Evolutionary conservation across 176 grass and related monocot species (phyloP), one percentile per base, ranked within the genome.

Genomic region (Triticum urartu): DNA sequence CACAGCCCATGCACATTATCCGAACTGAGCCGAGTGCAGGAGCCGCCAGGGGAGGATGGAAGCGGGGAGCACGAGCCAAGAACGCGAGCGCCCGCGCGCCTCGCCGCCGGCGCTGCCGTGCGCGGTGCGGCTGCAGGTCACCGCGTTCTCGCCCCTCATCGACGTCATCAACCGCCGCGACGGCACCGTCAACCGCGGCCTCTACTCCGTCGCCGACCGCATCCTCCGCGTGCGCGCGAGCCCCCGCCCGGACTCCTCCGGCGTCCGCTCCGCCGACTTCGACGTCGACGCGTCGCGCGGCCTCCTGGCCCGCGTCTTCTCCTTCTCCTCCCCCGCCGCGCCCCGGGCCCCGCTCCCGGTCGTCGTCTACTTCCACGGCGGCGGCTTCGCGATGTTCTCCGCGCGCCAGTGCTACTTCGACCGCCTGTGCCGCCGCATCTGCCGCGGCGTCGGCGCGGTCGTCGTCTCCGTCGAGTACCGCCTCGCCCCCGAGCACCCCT

Each of bases 281-380:
- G 73, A 79, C 56, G 72, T 97, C 66, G 90, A 97, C 79, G 39
- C 89, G 10, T 65, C 90, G 59, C 84, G 87, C 3, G 64, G 77
- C 25, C 80, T 93, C 78, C 88, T 83, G 71, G 89, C 85, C 67
- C 92, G 92, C 54, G 79, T 93, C 56, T 97, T 94, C 78, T 42
- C 54, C 54, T 3, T 58, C 17, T 58, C 85, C 0, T 3, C 87
- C 0, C 90, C 92, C 0, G n/a, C 17, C 3, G 11, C 38, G 11
- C 32, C 20, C 0, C 9, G 21, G 8, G 42, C 25, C 25, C 5
- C 45, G 72, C 67, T 89, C 3, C 95, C 91, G 2, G 30, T 93
- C 32, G 32, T 97, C 67, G 89, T 94, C 18, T 95, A 87, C 87
- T 97, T 87, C 90, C 95, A 97, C 75, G 92, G 91, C 54, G 92